Evolutionary conservation across 495 filamentous ascomycete genomes (phyloP).

Genomic region (Penicillium ochrochloron): DNA sequence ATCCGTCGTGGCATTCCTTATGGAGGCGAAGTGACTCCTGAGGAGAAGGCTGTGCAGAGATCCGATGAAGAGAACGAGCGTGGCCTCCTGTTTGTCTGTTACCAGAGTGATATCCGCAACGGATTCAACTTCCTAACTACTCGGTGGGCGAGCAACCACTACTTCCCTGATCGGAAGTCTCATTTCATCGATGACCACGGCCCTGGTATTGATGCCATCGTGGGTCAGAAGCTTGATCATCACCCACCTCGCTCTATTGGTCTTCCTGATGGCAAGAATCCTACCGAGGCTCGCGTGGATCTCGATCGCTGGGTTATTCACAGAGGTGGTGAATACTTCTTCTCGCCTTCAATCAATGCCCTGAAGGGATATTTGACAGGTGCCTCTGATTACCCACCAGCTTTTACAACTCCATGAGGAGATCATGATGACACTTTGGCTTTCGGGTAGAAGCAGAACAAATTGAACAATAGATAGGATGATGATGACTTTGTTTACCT

Average conservation of each 20-base stretch:
- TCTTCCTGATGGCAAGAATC: conserved; percentile 16
- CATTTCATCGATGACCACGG: conserved; percentile 13
- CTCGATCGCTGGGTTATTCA: neutral
- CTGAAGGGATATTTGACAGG: neutral
- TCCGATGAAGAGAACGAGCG: conserved; percentile 21
- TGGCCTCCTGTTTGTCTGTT: conserved; percentile 31
- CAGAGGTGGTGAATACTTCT: neutral
- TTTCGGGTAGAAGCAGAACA: neutral
- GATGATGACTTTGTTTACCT: neutral
- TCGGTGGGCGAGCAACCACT: conserved; percentile 14
- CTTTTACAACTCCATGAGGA: neutral
- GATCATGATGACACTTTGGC: neutral
- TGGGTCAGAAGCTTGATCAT: conserved; percentile 26
- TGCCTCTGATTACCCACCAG: neutral
- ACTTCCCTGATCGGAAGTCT: conserved; percentile 22
- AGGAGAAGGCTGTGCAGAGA: neutral
- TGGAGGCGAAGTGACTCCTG: neutral
- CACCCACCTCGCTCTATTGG: conserved; percentile 24
- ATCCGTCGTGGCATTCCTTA: neutral
- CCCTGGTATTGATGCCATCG: conserved; percentile 29
- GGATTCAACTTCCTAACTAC: conserved; percentile 31
- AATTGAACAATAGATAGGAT: neutral
- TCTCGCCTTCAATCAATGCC: neutral
- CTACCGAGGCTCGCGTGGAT: neutral
- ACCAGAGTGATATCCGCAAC: conserved; percentile 31